Conservation (phyloP, 2,329 filamentous ascomycete genomes). For the Dryadomyces quercus-mongolicae region DNA sequence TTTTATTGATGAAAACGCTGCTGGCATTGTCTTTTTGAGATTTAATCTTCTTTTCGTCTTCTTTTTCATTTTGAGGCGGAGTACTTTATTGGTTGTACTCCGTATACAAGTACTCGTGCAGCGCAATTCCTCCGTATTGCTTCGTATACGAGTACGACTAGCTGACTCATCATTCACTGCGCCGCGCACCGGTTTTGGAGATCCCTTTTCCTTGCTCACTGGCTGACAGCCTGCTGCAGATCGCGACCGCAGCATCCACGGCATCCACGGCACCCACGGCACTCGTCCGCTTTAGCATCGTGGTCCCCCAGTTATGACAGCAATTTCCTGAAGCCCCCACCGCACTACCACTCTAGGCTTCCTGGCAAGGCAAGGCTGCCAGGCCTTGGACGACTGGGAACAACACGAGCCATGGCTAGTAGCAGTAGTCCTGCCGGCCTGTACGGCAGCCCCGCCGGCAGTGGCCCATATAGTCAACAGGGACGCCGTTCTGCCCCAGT, state of each 20-base stretch:
- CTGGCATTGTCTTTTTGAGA: no score
- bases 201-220: no score
- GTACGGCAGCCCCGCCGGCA: not conserved
- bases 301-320: not conserved
- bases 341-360: slow-evolving; percentile 5
- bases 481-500: not conserved
- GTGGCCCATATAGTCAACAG: not conserved
- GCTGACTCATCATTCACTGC: not conserved
- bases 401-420: slow-evolving; percentile 13
- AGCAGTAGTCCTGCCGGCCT: not conserved
- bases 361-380: slow-evolving; percentile 7
- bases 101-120: no score
- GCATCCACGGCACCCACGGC: not conserved
- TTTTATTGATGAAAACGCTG: no score
- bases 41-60: no score
- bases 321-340: slow-evolving; percentile 10
- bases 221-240: no score
- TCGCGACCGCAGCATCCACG: not conserved
- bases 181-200: not conserved
- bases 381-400: slow-evolving; percentile 10
- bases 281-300: not conserved
- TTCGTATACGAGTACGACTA: no score
- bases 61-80: no score
- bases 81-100: no score
- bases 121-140: no score